phyloP scores from a whole-genome alignment of 352 stramenopile species.

The Phytophthora pluvialis region DNA sequence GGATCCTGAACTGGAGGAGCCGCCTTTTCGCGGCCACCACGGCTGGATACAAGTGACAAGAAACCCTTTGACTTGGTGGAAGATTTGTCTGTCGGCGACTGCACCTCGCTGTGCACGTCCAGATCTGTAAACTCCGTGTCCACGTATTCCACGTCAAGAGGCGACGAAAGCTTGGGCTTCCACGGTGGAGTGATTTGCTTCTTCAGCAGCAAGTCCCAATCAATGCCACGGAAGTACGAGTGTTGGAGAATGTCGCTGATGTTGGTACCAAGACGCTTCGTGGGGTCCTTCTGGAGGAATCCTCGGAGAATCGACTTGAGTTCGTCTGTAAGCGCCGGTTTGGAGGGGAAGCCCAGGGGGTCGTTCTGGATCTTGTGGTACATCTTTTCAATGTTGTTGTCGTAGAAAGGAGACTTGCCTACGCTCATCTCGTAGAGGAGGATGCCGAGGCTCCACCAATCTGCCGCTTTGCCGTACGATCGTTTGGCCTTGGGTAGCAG shows the following conservation, averaged over 20 bases:
- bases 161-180: conserved; percentile 84
- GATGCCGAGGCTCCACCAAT: conserved; percentile 92
- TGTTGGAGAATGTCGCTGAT: conserved; percentile 89
- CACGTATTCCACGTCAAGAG: conserved; percentile 88
- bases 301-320: conserved; percentile 82
- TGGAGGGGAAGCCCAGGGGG: conserved; percentile 78
- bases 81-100: conserved; percentile 86
- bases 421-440: conserved; percentile 94
- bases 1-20: conserved; percentile 84
- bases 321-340: conserved; percentile 68
- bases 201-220: conserved; percentile 88
- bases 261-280: conserved; percentile 86
- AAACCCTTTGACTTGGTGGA: conserved; percentile 80
- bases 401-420: conserved; percentile 93
- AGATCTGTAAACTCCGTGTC: conserved; percentile 88
- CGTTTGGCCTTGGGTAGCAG: conserved; percentile 86
- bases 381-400: conserved; percentile 95
- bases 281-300: conserved; percentile 89
- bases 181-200: conserved; percentile 87
- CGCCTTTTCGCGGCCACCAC: conserved; percentile 63
- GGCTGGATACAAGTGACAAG: conserved; percentile 79
- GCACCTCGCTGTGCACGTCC: conserved; percentile 81
- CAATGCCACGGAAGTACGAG: conserved; percentile 78
- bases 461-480: conserved; percentile 87
- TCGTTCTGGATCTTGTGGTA: conserved; percentile 94